Evolutionary conservation across 2,329 filamentous ascomycete species (phyloP), one percentile per base, ranked within the genome.

Genomic region (Diaporthe vaccinii): DNA sequence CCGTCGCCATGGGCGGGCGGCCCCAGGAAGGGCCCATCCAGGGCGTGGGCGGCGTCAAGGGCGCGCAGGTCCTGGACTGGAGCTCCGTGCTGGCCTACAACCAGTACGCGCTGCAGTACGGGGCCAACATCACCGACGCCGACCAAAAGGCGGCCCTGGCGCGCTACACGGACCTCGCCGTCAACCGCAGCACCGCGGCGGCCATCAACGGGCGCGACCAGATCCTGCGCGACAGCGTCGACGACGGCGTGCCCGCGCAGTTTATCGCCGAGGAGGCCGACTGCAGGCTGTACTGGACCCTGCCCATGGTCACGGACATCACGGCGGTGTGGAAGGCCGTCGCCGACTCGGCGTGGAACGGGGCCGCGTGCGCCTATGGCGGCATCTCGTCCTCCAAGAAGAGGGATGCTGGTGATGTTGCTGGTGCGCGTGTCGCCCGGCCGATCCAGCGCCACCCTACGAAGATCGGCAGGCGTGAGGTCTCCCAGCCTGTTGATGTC

Each of bases 41-140:
- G 80, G 88, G 87, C 28, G 84, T 90, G 3, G 88, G 88, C 58
- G 89, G 88, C 20, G 85, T 88, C 77, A 89, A 90, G 80, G 89
- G 89, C 14, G 84, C 85, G 1, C 84, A 87, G 78, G 82, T 83
- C 28, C 82, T 84, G 59, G 74, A 78, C 7, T 86, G 81, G 78
- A 36, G 10, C 7, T 73, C 80, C 69, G 82, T 86, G 25, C 79
- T 80, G 34, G 36, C 22, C 25, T 81, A 81, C 70, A 78, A 79
- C 31, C 62, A 79, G 46, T 67, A 77, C 31, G 82, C 81, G 25
- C 74, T 80, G 0, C 39, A 71, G 4, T 75, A 76, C 72, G 80
- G 81, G 49, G 44, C 61, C 3, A 76, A 77, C 74, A 79, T 80
- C 59, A 80, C 80, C 59, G 82, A 83, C 55, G 78, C 81, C 0